Evolutionary conservation across 441 rosid genomes (phyloP).

Genomic region (Raphanus hybrid): DNA sequence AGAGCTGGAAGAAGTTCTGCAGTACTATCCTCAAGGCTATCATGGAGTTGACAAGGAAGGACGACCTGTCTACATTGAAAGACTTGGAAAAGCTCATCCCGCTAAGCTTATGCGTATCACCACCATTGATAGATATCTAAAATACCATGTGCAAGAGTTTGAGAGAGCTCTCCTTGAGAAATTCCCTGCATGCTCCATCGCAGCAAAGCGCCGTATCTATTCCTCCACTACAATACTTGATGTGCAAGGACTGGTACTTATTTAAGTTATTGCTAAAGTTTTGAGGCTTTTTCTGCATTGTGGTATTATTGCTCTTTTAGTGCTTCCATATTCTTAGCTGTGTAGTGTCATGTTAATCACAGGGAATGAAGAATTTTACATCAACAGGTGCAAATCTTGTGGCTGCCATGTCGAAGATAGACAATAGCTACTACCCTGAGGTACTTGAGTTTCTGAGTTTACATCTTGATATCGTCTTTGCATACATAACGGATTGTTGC

Average conservation of each 20-base stretch:
- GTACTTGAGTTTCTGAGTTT: constrained; percentile 46
- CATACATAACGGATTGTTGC: constrained; percentile 21
- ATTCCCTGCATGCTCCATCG: constrained; percentile 92
- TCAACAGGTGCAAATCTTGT: constrained; percentile 85
- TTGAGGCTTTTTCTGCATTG: background rate
- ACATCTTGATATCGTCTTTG: constrained; percentile 18
- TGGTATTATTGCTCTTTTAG: constrained; percentile 10
- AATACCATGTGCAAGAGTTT: constrained; percentile 97
- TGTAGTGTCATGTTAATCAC: constrained; percentile 39
- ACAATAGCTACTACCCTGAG: constrained; percentile 95
- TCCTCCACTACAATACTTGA: constrained; percentile 90
- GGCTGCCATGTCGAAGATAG: constrained; percentile 77
- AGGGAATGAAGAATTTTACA: constrained; percentile 93
- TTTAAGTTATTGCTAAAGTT: constrained; percentile 11
- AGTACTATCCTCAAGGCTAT: too few relatives aligned
- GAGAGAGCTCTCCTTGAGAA: constrained; percentile 86
- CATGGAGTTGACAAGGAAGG: constrained; percentile 94
- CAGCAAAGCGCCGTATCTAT: constrained; percentile 77
- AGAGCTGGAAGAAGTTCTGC: too few relatives aligned
- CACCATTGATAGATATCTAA: constrained; percentile 74
- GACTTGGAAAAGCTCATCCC: constrained; percentile 96
- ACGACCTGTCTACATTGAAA: constrained; percentile 91
- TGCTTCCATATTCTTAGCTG: constrained; percentile 35
- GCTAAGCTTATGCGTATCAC: constrained; percentile 86
- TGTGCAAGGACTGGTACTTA: constrained; percentile 87